Percentiles rank a stretch among this genome's conserved stretches.
phyloP scores from a whole-genome alignment of 179 eudicot species.

The Beta macrorhiza region DNA sequence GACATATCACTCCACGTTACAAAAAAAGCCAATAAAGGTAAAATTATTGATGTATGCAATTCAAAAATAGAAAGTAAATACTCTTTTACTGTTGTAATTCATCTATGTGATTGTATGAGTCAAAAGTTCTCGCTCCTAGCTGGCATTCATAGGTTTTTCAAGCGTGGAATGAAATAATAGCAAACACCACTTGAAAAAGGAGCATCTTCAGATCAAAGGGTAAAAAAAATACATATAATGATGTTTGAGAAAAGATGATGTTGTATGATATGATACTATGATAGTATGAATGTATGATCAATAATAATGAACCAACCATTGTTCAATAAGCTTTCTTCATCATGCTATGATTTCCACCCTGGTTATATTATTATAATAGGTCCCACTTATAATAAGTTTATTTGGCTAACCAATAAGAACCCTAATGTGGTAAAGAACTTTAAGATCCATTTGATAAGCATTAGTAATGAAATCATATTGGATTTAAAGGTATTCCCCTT shows the following conservation, averaged over 20 bases:
- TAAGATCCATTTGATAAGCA: too few relatives aligned
- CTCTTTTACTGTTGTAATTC: not conserved
- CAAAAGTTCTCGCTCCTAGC: not conserved
- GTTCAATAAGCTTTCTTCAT: not conserved
- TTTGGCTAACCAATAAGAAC: too few relatives aligned
- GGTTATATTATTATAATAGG: not conserved
- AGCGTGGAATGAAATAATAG: not conserved
- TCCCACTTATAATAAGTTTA: too few relatives aligned
- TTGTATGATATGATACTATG: conserved; percentile 1
- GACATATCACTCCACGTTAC: not conserved
- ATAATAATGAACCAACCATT: conserved; percentile 3
- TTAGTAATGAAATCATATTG: too few relatives aligned
- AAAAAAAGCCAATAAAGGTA: not conserved
- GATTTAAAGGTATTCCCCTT: too few relatives aligned
- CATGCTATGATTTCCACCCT: conserved; percentile 9
- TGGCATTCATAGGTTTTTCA: conserved; percentile 4
- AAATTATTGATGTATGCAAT: not conserved
- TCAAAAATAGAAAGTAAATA: too few relatives aligned
- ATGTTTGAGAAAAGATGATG: conserved; percentile 5
- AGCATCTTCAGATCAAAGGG: not conserved
- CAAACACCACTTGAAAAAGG: conserved; percentile 18
- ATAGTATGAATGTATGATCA: not conserved
- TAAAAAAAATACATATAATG: conserved; percentile 11
- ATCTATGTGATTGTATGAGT: not conserved
- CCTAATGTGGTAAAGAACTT: too few relatives aligned